Evolutionary conservation across 169 alveolate genomes (phyloP).

Genomic region (Cryptosporidium sp.): DNA sequence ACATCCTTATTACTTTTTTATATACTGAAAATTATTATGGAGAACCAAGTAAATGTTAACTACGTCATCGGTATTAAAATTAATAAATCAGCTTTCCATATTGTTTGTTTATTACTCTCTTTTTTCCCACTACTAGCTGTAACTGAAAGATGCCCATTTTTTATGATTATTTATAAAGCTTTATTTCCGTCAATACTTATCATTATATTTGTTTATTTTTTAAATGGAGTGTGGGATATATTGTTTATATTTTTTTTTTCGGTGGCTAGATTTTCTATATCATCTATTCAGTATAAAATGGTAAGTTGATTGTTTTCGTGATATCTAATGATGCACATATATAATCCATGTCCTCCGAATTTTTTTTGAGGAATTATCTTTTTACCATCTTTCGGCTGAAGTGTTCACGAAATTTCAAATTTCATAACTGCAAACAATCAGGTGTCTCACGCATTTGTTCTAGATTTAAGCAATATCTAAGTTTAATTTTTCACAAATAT

Average conservation of each 20-base stretch:
- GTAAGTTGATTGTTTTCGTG: constrained; percentile 55
- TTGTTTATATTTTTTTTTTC: constrained; percentile 1
- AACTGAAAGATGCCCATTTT: constrained; percentile 8
- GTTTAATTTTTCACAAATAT: background rate
- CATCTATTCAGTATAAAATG: constrained; percentile 34
- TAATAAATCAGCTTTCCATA: background rate
- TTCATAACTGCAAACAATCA: background rate
- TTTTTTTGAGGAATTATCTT: background rate
- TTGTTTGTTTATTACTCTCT: constrained; percentile 9
- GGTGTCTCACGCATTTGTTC: constrained; percentile 50
- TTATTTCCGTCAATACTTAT: constrained; percentile 3
- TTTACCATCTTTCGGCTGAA: constrained; percentile 76
- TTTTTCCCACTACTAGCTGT: constrained; percentile 41
- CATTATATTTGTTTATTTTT: constrained; percentile 1
- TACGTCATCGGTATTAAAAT: background rate
- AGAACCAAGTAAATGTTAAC: background rate
- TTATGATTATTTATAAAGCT: constrained; percentile 66
- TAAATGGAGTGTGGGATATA: constrained; percentile 24
- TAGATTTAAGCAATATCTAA: background rate
- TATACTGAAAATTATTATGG: background rate
- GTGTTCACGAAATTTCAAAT: background rate
- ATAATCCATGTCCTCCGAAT: constrained; percentile 76
- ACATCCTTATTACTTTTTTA: background rate
- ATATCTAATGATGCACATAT: constrained; percentile 16
- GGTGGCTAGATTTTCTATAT: constrained; percentile 38